Base-by-base conservation (phyloP, 768 basidiomycete species). In the Lactarius vividus region DNA sequence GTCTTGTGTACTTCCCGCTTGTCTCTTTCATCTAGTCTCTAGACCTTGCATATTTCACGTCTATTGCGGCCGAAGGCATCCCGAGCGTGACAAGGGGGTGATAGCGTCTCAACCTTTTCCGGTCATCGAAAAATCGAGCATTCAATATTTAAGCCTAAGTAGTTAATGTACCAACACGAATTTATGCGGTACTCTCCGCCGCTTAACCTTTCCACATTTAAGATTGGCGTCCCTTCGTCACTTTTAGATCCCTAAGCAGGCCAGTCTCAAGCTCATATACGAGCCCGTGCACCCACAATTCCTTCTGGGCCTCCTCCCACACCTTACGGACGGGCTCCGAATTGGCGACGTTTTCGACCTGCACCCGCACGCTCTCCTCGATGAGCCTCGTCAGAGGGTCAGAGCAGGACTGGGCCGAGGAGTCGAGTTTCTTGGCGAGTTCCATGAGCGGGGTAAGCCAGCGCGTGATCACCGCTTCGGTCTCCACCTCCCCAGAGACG, bases 401-500 rank as follows among this genome's bases (percentile, higher is more conserved):
- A 16, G 75, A 71, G 4, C 76, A 69, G 52, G 75, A 69, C 7
- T 80, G 73, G n/a, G n/a, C n/a, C n/a, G n/a, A n/a, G 31, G 87
- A 75, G 49, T 79, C 75, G 61, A 88, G 80, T 0, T 78, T 77
- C 13, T 73, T 76, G 70, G 82, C 82, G 68, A 87, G 79, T 37
- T 76, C 72, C 60, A 84, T 84, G 71, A 94, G 81, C 0, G 92
- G 89, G 31, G 81, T 78, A 55, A 94, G 79, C 90, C 91, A 95
- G 59, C 84, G 83, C 31, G 81, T 81, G 69, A 95, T 82, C 9
- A 87, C 80, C 0, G 81, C 74, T 61, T 58, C 67, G 56, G 35
- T 31, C n/a, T 54, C 71, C 28, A 74, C 73, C 35, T 70, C 75
- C 31, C 26, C 8, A 69, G 61, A 18, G 76, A 78, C 80, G 52